phyloP scores from a whole-genome alignment of 75 land plant genomes.

The Pinus taeda region DNA sequence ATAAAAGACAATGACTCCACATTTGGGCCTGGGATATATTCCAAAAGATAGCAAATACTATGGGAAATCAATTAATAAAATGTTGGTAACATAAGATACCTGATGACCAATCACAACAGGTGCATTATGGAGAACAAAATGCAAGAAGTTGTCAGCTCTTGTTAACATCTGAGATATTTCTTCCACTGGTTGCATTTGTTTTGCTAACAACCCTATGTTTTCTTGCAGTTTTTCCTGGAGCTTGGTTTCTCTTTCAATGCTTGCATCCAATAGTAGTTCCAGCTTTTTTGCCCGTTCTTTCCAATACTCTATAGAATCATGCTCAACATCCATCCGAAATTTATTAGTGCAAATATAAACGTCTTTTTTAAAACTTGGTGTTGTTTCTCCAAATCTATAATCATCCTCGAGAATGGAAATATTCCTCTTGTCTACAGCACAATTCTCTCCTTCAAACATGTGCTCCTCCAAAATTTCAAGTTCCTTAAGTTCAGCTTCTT shows the following conservation, averaged over 20 bases:
- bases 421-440: constrained; percentile 37
- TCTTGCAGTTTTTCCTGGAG: constrained; percentile 63
- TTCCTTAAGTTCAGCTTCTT: constrained; percentile 62
- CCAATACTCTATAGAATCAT: constrained; percentile 60
- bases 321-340: constrained; percentile 42
- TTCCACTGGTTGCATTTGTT: constrained; percentile 57
- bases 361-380: constrained; percentile 38
- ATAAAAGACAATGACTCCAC: neutral
- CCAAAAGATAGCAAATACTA: neutral
- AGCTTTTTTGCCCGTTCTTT: constrained; percentile 50
- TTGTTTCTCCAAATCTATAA: constrained; percentile 31
- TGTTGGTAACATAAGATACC: constrained; percentile 30
- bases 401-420: constrained; percentile 50
- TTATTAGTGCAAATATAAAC: constrained; percentile 20
- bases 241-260: constrained; percentile 62
- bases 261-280: constrained; percentile 53
- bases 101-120: constrained; percentile 85
- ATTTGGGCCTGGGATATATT: neutral
- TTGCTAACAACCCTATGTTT: constrained; percentile 30
- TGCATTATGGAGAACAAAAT: constrained; percentile 76
- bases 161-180: constrained; percentile 72
- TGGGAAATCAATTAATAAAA: neutral
- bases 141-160: constrained; percentile 81
- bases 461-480: constrained; percentile 68
- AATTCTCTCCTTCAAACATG: constrained; percentile 45